Evolutionary conservation across 768 basidiomycete genomes (phyloP).

Genomic region (Cyathus striatus): DNA sequence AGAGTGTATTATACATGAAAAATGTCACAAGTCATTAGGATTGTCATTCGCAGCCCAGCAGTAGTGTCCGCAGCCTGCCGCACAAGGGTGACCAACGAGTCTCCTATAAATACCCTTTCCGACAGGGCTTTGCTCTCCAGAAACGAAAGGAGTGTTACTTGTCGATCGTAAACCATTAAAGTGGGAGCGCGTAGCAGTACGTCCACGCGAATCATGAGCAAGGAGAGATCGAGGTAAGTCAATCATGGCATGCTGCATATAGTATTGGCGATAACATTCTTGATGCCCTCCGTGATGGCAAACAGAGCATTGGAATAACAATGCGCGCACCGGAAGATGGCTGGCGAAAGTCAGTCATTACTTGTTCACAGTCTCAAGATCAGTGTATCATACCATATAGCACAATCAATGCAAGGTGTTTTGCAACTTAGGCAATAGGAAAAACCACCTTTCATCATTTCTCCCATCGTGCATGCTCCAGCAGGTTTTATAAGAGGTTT

Average conservation of each 20-base stretch:
- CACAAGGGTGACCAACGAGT: constrained; percentile 60
- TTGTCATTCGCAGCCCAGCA: constrained; percentile 57
- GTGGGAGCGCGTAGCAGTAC: constrained; percentile 8
- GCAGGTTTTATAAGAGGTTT: constrained; percentile 50
- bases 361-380: not conserved
- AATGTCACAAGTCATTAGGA: constrained; percentile 8
- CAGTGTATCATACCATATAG: constrained; percentile 57
- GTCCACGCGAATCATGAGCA: constrained; percentile 8
- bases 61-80: constrained; percentile 78
- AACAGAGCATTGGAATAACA: constrained; percentile 70
- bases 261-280: constrained; percentile 68
- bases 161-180: constrained; percentile 14
- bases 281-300: constrained; percentile 83
- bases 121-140: constrained; percentile 15
- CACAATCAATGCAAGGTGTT: constrained; percentile 41
- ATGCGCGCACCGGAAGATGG: constrained; percentile 67
- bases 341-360: constrained; percentile 28
- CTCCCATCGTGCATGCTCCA: constrained; percentile 20
- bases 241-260: constrained; percentile 53
- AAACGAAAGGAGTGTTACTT: constrained; percentile 8
- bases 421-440: constrained; percentile 58
- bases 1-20: too few relatives aligned
- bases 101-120: constrained; percentile 8
- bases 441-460: constrained; percentile 34
- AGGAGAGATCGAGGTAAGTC: constrained; percentile 27